Conservation (phyloP, 306 rosid genomes). For the Fagus crenata region DNA sequence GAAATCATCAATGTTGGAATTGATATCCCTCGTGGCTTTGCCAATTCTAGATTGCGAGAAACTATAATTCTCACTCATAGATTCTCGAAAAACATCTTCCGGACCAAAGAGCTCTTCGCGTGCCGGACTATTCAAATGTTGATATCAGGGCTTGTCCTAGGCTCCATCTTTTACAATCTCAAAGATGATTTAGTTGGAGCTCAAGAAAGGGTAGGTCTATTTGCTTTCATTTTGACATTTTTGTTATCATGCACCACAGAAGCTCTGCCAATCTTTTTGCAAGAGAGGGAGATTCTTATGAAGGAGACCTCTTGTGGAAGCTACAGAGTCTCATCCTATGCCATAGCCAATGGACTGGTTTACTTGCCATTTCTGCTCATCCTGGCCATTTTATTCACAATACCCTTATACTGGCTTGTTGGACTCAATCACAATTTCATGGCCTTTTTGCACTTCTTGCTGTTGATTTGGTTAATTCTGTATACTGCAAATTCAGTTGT, state of each 20-base stretch:
- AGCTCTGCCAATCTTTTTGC: slow-evolving; percentile 87
- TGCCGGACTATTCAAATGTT: slow-evolving; percentile 91
- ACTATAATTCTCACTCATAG: slow-evolving; percentile 83
- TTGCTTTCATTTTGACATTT: slow-evolving; percentile 82
- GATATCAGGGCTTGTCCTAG: slow-evolving; percentile 71
- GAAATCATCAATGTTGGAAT: slow-evolving; percentile 39
- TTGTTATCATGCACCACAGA: slow-evolving; percentile 81
- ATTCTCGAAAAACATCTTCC: slow-evolving; percentile 78
- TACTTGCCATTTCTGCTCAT: slow-evolving; percentile 88
- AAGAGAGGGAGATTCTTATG: slow-evolving; percentile 92
- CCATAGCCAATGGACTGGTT: slow-evolving; percentile 83
- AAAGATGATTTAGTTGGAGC: slow-evolving; percentile 67
- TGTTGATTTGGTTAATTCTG: slow-evolving; percentile 81
- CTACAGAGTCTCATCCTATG: slow-evolving; percentile 87
- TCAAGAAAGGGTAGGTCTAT: slow-evolving; percentile 77
- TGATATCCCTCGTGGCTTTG: slow-evolving; percentile 51
- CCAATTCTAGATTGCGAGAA: slow-evolving; percentile 73
- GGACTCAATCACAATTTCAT: slow-evolving; percentile 68
- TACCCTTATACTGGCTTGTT: slow-evolving; percentile 81
- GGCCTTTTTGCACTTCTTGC: slow-evolving; percentile 68
- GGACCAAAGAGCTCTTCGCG: slow-evolving; percentile 86
- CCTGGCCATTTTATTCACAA: slow-evolving; percentile 70
- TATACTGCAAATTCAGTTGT: slow-evolving; percentile 93
- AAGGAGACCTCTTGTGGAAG: slow-evolving; percentile 88
- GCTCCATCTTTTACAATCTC: slow-evolving; percentile 79